Evolutionary conservation across 371 early-diverging fungal species (phyloP).

Genomic region (Mortierella sp.): DNA sequence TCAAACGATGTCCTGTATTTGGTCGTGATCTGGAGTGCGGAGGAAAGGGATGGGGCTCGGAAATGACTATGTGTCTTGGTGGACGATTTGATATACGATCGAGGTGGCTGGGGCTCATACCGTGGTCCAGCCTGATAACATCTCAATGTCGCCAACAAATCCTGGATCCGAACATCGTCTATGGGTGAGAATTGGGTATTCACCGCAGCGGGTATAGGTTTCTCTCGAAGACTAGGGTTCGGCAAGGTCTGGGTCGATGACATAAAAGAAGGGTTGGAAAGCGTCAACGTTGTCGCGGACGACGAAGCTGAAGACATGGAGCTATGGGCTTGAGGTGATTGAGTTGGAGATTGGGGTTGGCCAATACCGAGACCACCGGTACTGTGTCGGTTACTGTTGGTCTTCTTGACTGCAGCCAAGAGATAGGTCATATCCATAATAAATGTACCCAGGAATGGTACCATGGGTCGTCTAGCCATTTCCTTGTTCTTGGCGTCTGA

Average conservation of each 20-base stretch:
- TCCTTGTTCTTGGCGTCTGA: constrained; percentile 32
- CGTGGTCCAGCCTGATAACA: constrained; percentile 71
- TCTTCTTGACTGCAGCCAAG: constrained; percentile 69
- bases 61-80: constrained; percentile 60
- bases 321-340: too few species aligned
- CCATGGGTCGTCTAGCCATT: constrained; percentile 62
- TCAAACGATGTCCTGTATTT: constrained; percentile 58
- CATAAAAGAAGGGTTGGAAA: neutral
- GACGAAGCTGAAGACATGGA: too few species aligned
- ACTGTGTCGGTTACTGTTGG: constrained; percentile 11
- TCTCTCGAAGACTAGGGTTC: constrained; percentile 40
- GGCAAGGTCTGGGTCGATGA: constrained; percentile 33
- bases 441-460: constrained; percentile 84
- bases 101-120: constrained; percentile 64
- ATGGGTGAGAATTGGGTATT: constrained; percentile 40
- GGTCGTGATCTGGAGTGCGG: constrained; percentile 65
- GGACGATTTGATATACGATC: constrained; percentile 61
- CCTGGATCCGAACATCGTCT: constrained; percentile 65
- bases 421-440: constrained; percentile 85
- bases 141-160: constrained; percentile 61
- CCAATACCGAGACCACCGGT: too few species aligned
- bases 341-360: too few species aligned
- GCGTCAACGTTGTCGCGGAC: too few species aligned
- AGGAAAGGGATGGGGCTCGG: constrained; percentile 58
- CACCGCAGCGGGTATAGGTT: neutral